Evolutionary conservation across 805 yeast species (phyloP), one percentile per base, ranked within the genome.

Genomic region (Alloascoidea hylecoeti): DNA sequence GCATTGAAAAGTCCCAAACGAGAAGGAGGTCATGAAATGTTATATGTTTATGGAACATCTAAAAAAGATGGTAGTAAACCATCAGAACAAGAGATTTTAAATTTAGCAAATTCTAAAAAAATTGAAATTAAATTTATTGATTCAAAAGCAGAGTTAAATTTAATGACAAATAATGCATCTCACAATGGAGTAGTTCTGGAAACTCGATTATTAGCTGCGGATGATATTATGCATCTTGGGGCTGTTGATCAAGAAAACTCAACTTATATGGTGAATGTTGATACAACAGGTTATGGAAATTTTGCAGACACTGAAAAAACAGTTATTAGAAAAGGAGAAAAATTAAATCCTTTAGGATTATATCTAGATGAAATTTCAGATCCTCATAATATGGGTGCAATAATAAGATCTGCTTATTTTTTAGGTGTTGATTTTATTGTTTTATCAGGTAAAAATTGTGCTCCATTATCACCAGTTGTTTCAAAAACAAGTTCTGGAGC

Each of bases 311-410:
- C 30, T 9, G 13, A 9, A 9, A n/a, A 23, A n/a, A 9, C 13
- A n/a, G 30, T 23, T n/a, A n/a, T n/a, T 9, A 9, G 30, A 9
- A n/a, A 9, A 23, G 13, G n/a, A 16, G 30, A 18, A 32, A 17
- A 15, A n/a, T 16, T 6, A 18, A 14, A 56, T 47, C 94, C 95
- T 2, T 48, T 86, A 14, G 95, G 85, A 0, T 46, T 85, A 2
- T 84, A 68, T 47, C 57, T 85, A 17, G 95, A 85, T 54, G 84
- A 81, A 41, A 66, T 86, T 34, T 72, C 82, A 12, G 95, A 85
- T 53, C 89, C 95, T 0, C 94, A 83, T 52, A 85, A 85, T 52
- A 63, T 83, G 46, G 96, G 96, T 4, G 92, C 89, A 16, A 72
- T 85, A 34, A 57, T 82, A 18, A 62, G 96, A 51, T 71, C 86